Conservation (phyloP, 2,329 filamentous ascomycete genomes). For the Fusarium cyanostomum region DNA sequence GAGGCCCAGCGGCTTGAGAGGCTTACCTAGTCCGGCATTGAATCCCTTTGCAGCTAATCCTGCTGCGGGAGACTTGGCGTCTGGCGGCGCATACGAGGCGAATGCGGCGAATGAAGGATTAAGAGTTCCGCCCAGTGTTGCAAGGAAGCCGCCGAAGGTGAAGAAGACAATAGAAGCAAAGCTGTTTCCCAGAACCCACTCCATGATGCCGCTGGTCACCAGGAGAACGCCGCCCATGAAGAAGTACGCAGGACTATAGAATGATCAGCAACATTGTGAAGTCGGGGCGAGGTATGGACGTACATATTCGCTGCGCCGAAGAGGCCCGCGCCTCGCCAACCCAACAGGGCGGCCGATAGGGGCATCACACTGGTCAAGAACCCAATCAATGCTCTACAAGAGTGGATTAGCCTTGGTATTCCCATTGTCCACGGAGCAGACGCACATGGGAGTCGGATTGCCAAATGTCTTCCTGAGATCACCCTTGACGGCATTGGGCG, state of each 20-base stretch:
- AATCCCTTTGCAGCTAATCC: constrained; percentile 59
- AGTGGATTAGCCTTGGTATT: neutral
- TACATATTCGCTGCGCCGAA: constrained; percentile 58
- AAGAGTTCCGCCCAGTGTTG: constrained; percentile 61
- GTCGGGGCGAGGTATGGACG: constrained; percentile 31
- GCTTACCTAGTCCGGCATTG: constrained; percentile 62
- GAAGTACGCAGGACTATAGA: constrained; percentile 54
- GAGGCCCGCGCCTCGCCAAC: constrained; percentile 60
- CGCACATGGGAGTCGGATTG: constrained; percentile 68
- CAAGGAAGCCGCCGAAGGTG: constrained; percentile 63
- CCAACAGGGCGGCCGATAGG: constrained; percentile 59
- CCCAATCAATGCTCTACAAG: constrained; percentile 56
- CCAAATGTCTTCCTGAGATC: constrained; percentile 64
- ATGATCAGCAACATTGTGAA: neutral
- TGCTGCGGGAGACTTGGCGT: constrained; percentile 43
- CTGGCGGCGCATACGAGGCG: constrained; percentile 50
- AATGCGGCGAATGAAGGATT: constrained; percentile 62
- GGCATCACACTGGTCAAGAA: constrained; percentile 60
- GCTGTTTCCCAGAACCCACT: constrained; percentile 66
- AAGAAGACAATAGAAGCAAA: constrained; percentile 67
- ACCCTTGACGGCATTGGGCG: constrained; percentile 59
- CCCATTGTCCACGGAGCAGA: neutral
- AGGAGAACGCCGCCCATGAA: constrained; percentile 63
- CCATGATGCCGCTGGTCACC: constrained; percentile 59
- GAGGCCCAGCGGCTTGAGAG: neutral